phyloP scores from a whole-genome alignment of 2,329 filamentous ascomycete species.

The Bipolaris zeicola region DNA sequence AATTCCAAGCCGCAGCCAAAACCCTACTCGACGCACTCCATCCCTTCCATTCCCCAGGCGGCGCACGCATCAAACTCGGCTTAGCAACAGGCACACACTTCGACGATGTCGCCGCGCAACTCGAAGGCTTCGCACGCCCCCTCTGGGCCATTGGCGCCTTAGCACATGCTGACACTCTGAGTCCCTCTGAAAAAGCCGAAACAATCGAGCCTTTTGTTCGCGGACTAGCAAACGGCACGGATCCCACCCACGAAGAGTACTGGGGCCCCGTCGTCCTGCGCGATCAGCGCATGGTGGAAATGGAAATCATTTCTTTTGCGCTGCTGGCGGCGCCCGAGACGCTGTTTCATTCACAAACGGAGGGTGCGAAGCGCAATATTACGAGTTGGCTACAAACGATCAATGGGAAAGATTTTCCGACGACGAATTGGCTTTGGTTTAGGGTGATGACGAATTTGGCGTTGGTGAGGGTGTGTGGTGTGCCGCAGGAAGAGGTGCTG shows the following conservation, averaged over 20 bases:
- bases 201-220: slow-evolving; percentile 34
- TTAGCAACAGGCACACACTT: slow-evolving; percentile 44
- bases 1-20: slow-evolving; percentile 33
- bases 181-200: slow-evolving; percentile 21
- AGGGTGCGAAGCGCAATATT: slow-evolving; percentile 46
- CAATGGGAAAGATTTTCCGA: slow-evolving; percentile 54
- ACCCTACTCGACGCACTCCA: slow-evolving; percentile 33
- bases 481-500: slow-evolving; percentile 44
- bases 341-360: slow-evolving; percentile 42
- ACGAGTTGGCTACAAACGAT: slow-evolving; percentile 51
- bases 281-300: slow-evolving; percentile 62
- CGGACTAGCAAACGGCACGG: slow-evolving; percentile 44
- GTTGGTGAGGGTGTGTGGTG: slow-evolving; percentile 50
- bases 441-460: slow-evolving; percentile 58
- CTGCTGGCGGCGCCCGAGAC: slow-evolving; percentile 53
- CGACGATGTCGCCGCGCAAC: slow-evolving; percentile 43
- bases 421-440: slow-evolving; percentile 61
- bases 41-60: slow-evolving; percentile 39
- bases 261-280: slow-evolving; percentile 56
- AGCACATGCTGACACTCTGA: slow-evolving; percentile 25
- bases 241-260: slow-evolving; percentile 49
- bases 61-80: slow-evolving; percentile 40
- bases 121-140: slow-evolving; percentile 43
- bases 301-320: slow-evolving; percentile 58
- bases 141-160: slow-evolving; percentile 43